Conservation (phyloP, 495 filamentous ascomycete genomes). For the Penicillium pancosmium region DNA sequence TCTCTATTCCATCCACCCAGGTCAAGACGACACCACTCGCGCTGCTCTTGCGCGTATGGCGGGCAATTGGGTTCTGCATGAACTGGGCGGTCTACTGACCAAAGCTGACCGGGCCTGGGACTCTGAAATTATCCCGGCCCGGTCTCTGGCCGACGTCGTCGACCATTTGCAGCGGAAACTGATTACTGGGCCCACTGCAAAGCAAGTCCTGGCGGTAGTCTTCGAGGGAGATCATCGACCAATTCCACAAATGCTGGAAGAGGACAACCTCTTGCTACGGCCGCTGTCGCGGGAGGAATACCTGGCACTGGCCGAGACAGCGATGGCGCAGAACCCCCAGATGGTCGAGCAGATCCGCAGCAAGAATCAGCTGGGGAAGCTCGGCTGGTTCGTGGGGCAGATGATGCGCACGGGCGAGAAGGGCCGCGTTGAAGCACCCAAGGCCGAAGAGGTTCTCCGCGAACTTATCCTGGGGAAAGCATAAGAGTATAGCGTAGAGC, state of each 20-base stretch:
- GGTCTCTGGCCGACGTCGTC: constrained; percentile 68
- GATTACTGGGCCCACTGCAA: constrained; percentile 78
- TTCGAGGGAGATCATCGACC: constrained; percentile 57
- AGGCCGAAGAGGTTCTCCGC: constrained; percentile 68
- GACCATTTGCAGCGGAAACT: constrained; percentile 60
- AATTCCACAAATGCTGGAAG: constrained; percentile 62
- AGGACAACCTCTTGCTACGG: constrained; percentile 64
- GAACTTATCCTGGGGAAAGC: constrained; percentile 48
- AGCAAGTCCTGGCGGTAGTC: constrained; percentile 66
- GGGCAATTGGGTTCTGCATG: constrained; percentile 79
- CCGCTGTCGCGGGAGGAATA: constrained; percentile 57
- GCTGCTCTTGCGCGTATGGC: constrained; percentile 45
- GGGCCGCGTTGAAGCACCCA: constrained; percentile 74
- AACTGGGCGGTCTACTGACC: constrained; percentile 76
- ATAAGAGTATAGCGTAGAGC: constrained; percentile 12
- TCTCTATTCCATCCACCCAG: constrained; percentile 44
- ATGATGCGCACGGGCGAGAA: constrained; percentile 81
- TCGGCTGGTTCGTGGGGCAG: constrained; percentile 86
- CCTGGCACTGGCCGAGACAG: constrained; percentile 41
- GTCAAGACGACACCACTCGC: constrained; percentile 30
- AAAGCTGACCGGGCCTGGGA: constrained; percentile 56
- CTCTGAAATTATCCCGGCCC: constrained; percentile 56
- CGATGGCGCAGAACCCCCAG: constrained; percentile 52
- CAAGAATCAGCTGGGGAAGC: constrained; percentile 71
- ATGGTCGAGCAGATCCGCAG: constrained; percentile 69